A percentile compares a stretch with the other conserved stretches of the same genome.
phyloP scores from a whole-genome alignment of 345 rosid species.

The Eucalyptus coolabah region DNA sequence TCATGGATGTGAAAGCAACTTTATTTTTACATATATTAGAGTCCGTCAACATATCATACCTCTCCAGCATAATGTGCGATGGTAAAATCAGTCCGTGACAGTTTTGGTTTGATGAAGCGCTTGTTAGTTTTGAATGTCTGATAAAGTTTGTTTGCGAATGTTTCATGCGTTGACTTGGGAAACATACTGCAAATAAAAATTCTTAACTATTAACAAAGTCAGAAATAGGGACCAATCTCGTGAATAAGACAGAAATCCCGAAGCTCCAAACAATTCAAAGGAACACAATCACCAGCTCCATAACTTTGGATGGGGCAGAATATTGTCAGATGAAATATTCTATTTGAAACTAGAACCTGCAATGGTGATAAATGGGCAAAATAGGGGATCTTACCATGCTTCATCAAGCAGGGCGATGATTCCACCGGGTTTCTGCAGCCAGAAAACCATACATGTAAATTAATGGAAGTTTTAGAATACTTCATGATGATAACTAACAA shows the following conservation, averaged over 20 bases:
- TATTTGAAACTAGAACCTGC: neutral
- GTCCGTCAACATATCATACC: conserved; percentile 13
- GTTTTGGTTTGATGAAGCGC: conserved; percentile 91
- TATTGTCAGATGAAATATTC: neutral
- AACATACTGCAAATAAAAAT: conserved; percentile 68
- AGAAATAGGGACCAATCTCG: neutral
- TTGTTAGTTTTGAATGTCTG: conserved; percentile 85
- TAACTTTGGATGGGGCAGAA: neutral
- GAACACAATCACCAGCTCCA: neutral
- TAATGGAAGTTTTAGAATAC: neutral
- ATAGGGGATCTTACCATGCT: neutral
- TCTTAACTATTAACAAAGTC: neutral
- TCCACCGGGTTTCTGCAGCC: conserved; percentile 11
- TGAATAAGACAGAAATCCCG: neutral
- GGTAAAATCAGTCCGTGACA: conserved; percentile 92
- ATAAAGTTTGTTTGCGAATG: conserved; percentile 86
- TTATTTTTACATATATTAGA: neutral
- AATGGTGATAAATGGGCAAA: neutral
- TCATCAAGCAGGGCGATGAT: conserved; percentile 9
- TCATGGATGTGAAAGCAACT: neutral
- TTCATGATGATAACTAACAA: neutral
- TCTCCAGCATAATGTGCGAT: conserved; percentile 96
- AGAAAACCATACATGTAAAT: neutral
- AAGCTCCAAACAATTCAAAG: neutral
- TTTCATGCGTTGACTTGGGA: conserved; percentile 98